Base-by-base conservation (phyloP, 805 yeast genomes). In the Ogataea paradorogensis region DNA sequence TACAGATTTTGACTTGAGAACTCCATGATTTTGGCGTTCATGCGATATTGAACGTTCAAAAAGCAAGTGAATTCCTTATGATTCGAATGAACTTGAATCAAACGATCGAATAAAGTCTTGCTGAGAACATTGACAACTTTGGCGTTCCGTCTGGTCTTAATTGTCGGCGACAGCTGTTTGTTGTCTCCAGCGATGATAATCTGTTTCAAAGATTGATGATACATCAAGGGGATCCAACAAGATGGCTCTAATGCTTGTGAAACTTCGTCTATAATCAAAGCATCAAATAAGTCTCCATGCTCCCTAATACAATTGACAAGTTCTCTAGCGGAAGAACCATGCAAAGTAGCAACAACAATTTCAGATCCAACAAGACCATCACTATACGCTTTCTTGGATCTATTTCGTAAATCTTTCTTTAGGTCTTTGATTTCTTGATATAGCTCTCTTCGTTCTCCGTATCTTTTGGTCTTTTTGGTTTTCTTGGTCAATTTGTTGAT, bases 191-290 rank as follows among this genome's bases (percentile, higher is more conserved):
- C 97, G 16, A 91, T 71, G 1, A 91, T 76, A 16, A 91, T 59
- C 38, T 80, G 72, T 25, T 71, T 69, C 29, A 77, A 60, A 15
- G 78, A 71, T 10, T 71, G 62, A 52, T 85, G 91, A 27, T 75
- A 73, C 3, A 88, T 69, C 6, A 93, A 45, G 1, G 99, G 97
- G 16, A 91, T 89, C 97, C 97, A 90, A 54, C 97, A 89, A 50
- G 91, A 95, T 1, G 97, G 95, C 55, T 91, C 96, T 39, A 91
- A 63, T 9, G 96, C 74, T 60, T 91, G 99, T 0, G 97, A 88
- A 0, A 91, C 96, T 61, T 91, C 99, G 63, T 91, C 99, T 25
- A 91, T 90, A 9, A 93, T 84, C 23, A 91, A 69, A 0, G 95
- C 79, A 48, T 86, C 87, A 55, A 91, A 87, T 9, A 80, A 56